Conservation (phyloP, 163 green algal genomes). For the Scenedesmus sp. region DNA sequence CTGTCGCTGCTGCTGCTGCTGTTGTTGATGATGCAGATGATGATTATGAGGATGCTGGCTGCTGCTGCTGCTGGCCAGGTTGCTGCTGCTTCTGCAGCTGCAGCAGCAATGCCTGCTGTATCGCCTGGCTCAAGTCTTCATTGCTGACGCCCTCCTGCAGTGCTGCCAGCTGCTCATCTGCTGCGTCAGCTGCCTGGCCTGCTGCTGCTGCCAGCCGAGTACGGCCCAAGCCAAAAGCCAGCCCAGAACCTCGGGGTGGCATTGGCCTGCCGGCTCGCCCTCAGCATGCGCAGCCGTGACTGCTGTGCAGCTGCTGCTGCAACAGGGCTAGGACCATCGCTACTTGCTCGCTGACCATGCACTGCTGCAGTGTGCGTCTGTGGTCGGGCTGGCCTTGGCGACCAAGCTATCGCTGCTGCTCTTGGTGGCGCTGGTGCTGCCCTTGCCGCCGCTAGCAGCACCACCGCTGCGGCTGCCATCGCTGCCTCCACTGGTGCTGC, state of each 20-base stretch:
- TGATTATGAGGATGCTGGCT: no score
- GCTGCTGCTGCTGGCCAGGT: not conserved
- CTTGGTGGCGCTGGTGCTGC: not conserved
- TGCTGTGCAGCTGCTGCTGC: not conserved
- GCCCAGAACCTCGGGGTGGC: not conserved
- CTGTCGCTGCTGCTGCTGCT: no score
- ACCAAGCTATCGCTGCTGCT: not conserved
- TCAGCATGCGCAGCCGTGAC: not conserved
- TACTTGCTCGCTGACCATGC: not conserved
- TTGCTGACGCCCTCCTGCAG: not conserved
- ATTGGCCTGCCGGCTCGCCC: not conserved
- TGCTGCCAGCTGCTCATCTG: not conserved
- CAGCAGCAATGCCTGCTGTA: conserved; percentile 10
- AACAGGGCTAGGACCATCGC: not conserved
- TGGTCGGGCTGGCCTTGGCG: not conserved
- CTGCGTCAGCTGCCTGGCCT: not conserved
- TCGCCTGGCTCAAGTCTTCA: not conserved
- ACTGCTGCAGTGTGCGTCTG: not conserved
- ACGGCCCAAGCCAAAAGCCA: not conserved
- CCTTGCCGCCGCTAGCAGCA: no score
- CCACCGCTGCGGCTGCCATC: not conserved
- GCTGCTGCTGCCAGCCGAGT: not conserved
- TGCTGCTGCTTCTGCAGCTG: not conserved
- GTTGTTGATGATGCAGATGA: no score
- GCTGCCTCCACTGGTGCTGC: not conserved